These are phyloP conservation scores for Aspergillus proliferans DNA, from an alignment of 2,329 filamentous ascomycete genomes.

Conservation along the genomic window DNA sequence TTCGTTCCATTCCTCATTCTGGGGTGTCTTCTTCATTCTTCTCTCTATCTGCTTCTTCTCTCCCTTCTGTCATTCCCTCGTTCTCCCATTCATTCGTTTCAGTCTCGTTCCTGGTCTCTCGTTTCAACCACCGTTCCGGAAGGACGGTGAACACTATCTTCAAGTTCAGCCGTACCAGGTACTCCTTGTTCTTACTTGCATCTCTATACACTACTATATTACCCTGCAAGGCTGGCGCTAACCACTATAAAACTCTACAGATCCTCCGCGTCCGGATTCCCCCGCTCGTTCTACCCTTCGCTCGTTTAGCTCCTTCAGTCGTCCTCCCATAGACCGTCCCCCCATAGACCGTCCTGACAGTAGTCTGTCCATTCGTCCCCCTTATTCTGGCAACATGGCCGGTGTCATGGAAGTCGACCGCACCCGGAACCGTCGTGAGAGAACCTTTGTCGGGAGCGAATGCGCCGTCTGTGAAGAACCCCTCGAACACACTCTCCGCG, in stretches of 20 bases:
- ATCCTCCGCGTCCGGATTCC: constrained; percentile 24
- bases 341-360: constrained; percentile 24
- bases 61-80: not conserved
- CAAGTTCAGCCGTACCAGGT: no score
- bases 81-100: not conserved
- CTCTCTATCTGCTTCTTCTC: not conserved
- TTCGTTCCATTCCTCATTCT: not conserved
- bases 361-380: constrained; percentile 25
- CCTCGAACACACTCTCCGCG: constrained; percentile 86
- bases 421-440: constrained; percentile 72
- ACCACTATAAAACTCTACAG: constrained; percentile 17
- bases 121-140: not conserved
- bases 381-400: constrained; percentile 46
- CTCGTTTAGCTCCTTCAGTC: constrained; percentile 26
- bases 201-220: no score
- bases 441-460: constrained; percentile 90
- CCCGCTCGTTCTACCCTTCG: constrained; percentile 27
- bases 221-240: constrained; percentile 3
- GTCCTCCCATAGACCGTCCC: constrained; percentile 18
- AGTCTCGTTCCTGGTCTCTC: not conserved
- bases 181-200: no score
- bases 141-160: no score
- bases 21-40: not conserved
- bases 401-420: constrained; percentile 69
- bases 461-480: constrained; percentile 97